Evolutionary conservation across 306 rosid species (phyloP), one percentile per base, ranked within the genome.

Genomic region (Lathyrus sativus): DNA sequence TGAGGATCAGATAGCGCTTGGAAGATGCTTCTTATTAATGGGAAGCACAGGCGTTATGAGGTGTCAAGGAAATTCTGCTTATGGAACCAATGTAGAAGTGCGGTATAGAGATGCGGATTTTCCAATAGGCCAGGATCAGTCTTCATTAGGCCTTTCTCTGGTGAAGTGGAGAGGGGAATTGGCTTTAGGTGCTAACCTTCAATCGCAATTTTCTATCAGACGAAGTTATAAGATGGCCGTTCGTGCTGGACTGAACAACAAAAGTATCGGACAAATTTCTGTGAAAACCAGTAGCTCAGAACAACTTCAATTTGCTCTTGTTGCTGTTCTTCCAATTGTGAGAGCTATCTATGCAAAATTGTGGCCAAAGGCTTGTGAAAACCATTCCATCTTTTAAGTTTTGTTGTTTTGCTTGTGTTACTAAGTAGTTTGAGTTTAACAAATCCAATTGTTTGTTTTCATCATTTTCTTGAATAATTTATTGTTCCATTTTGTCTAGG

Each of bases 181-280:
- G 74, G 96, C 96, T 35, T 50, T 88, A 39, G 95, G 95, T 44
- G 89, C 91, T 12, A 91, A 89, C 77, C 58, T 93, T 43, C 90
- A 86, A 85, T 88, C 96, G 17, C 96, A 90, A 64, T 55, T 93
- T 81, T 90, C 98, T 11, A 6, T 90, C 31, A 96, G 97, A 49
- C 84, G 96, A 66, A 79, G 83, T 80, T 88, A 86, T 84, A 93
- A 90, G 86, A 72, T 93, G 74, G 90, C 82, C 1, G 86, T 93
- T 48, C 97, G 97, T n/a, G 91, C 95, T 38, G 91, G 88, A 77
- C 74, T 93, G 83, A 93, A 93, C 95, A 93, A 90, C 85, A 93
- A 93, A 84, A 82, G 77, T 72, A 90, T 91, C 18, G 98, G 98
- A 59, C 98, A 93, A 85, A 80, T 93, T 31, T 62, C 80, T 17